Evolutionary conservation across 2,329 filamentous ascomycete species (phyloP).

Genomic region (Diaporthe aspalathi): DNA sequence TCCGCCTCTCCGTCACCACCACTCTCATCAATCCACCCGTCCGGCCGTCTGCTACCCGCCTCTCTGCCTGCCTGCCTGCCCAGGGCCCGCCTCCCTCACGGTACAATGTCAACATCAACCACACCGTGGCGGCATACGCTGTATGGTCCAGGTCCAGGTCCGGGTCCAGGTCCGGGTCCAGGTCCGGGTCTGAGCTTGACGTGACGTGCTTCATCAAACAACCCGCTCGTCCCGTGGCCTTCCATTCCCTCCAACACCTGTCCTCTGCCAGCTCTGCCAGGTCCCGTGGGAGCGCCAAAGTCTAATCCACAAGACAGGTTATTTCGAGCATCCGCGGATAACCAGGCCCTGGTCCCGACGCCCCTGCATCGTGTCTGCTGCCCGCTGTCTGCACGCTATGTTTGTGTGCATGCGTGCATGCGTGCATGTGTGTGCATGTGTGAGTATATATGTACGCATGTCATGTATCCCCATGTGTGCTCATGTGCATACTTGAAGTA

Average conservation of each 20-base stretch:
- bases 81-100: background rate
- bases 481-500: too few relatives aligned
- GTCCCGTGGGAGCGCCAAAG: slow-evolving; percentile 9
- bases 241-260: background rate
- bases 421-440: too few relatives aligned
- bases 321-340: slow-evolving; percentile 22
- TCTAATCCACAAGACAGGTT: slow-evolving; percentile 21
- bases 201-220: background rate
- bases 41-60: background rate
- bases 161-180: too few relatives aligned
- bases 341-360: slow-evolving; percentile 9
- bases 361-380: background rate
- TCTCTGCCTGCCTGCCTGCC: background rate
- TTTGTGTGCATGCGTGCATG: too few relatives aligned
- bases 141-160: background rate
- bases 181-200: too few relatives aligned
- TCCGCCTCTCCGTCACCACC: slow-evolving; percentile 8
- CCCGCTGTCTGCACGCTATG: background rate
- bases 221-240: slow-evolving; percentile 1
- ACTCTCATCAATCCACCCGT: background rate
- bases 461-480: too few relatives aligned
- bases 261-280: slow-evolving; percentile 14
- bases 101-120: background rate
- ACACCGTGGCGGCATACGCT: background rate
- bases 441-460: too few relatives aligned